Percentiles rank a stretch among this genome's conserved stretches.
Evolutionary conservation across 108 stramenopile genomes (phyloP).

Genomic region (Skeletonema grethae): DNA sequence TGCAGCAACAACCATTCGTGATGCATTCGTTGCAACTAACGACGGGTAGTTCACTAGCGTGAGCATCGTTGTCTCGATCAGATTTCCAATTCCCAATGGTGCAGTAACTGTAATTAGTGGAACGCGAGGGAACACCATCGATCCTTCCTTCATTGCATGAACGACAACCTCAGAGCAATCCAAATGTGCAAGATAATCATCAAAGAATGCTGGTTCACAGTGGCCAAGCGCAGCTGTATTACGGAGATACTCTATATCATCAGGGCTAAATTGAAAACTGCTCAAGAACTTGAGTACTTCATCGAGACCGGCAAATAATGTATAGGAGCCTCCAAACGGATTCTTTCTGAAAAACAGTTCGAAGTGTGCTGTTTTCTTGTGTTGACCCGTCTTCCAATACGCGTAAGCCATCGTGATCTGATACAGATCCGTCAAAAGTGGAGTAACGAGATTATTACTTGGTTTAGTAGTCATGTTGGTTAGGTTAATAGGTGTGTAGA

Average conservation of each 20-base stretch:
- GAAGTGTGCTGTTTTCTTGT: constrained; percentile 80
- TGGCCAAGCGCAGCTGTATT: constrained; percentile 55
- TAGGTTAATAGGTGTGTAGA: neutral
- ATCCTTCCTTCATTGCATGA: constrained; percentile 85
- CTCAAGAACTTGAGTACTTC: constrained; percentile 77
- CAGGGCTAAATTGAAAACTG: constrained; percentile 74
- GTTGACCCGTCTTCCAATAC: constrained; percentile 92
- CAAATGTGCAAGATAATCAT: constrained; percentile 71
- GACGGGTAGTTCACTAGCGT: constrained; percentile 94
- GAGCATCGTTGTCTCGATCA: constrained; percentile 96
- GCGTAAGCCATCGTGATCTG: constrained; percentile 99
- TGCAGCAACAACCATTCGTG: constrained; percentile 94
- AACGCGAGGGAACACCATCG: constrained; percentile 83
- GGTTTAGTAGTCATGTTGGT: constrained; percentile 34
- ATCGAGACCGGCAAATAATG: constrained; percentile 95
- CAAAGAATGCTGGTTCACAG: constrained; percentile 89
- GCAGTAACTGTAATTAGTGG: constrained; percentile 86
- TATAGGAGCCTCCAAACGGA: constrained; percentile 93
- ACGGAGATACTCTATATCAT: constrained; percentile 88
- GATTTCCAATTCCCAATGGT: constrained; percentile 90
- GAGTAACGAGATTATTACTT: constrained; percentile 80
- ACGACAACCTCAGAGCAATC: constrained; percentile 78
- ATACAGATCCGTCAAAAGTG: constrained; percentile 97
- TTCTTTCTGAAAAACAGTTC: constrained; percentile 98
- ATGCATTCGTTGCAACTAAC: constrained; percentile 95